A percentile compares a stretch with the other conserved stretches of the same genome.
Conservation (phyloP, 345 rosid genomes). For the Acer saccharum region DNA sequence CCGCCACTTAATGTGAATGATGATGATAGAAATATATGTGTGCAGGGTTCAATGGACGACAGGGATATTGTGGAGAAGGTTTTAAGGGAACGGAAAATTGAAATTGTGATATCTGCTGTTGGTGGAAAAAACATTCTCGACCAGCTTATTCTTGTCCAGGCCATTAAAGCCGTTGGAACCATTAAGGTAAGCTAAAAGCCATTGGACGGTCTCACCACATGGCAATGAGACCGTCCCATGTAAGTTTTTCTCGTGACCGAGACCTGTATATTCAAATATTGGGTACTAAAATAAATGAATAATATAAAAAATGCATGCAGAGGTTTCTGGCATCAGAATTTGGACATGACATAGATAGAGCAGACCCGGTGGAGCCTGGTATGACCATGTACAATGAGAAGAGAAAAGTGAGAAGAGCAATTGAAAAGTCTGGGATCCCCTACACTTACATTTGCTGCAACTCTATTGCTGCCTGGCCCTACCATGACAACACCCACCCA, state of each 20-base stretch:
- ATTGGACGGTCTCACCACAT: too few species aligned
- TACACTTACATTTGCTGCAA: slow-evolving; percentile 46
- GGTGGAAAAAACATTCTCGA: slow-evolving; percentile 30
- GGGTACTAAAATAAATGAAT: too few species aligned
- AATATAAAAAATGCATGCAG: slow-evolving; percentile 11
- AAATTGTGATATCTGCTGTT: slow-evolving; percentile 33
- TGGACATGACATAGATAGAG: slow-evolving; percentile 41
- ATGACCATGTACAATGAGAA: slow-evolving; percentile 34
- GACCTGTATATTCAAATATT: too few species aligned
- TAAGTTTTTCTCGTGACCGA: too few species aligned
- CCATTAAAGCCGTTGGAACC: slow-evolving; percentile 28
- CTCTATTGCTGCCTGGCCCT: slow-evolving; percentile 48
- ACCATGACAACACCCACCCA: slow-evolving; percentile 44
- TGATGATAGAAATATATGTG: background rate
- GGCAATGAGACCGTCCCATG: too few species aligned
- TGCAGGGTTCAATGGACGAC: slow-evolving; percentile 34
- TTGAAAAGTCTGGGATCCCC: slow-evolving; percentile 35
- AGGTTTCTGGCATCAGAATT: slow-evolving; percentile 43
- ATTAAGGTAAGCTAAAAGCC: slow-evolving; percentile 25
- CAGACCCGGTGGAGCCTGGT: slow-evolving; percentile 45
- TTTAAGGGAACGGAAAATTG: slow-evolving; percentile 24
- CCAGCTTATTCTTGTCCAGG: slow-evolving; percentile 29
- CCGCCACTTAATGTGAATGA: too few species aligned
- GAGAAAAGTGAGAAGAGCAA: slow-evolving; percentile 32
- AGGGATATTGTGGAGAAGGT: slow-evolving; percentile 28